phyloP scores from a whole-genome alignment of 2,329 filamentous ascomycete species.

The Rhexocercosporidium sp. region DNA sequence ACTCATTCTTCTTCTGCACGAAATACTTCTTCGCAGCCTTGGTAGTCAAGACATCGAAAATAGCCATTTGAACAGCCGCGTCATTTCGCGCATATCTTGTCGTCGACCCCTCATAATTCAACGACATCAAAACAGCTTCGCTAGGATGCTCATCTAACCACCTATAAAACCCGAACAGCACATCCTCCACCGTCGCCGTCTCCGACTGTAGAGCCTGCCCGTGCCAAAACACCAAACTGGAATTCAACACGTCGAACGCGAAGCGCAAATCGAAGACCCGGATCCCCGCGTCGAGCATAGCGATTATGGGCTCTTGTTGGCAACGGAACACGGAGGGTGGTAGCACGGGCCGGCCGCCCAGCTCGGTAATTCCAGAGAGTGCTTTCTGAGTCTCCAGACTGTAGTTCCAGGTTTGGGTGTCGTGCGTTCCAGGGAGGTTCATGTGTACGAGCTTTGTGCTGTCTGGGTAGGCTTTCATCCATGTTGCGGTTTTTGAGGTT shows the following conservation, averaged over 20 bases:
- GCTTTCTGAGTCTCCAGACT: constrained; percentile 48
- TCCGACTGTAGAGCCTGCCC: constrained; percentile 50
- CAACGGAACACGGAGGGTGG: constrained; percentile 47
- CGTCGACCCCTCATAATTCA: constrained; percentile 52
- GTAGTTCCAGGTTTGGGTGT: constrained; percentile 58
- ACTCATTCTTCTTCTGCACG: constrained; percentile 43
- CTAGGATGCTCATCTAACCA: constrained; percentile 54
- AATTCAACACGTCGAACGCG: constrained; percentile 52
- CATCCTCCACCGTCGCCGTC: constrained; percentile 49
- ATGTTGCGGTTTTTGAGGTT: constrained; percentile 42
- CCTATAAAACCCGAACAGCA: constrained; percentile 53
- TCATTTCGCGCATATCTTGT: constrained; percentile 43
- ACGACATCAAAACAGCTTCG: constrained; percentile 52
- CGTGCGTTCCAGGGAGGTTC: constrained; percentile 57
- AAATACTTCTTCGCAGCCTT: constrained; percentile 48
- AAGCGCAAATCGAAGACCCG: constrained; percentile 57
- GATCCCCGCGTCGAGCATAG: constrained; percentile 52
- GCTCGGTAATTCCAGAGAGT: constrained; percentile 47
- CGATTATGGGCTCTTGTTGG: constrained; percentile 46
- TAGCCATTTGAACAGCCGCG: constrained; percentile 44
- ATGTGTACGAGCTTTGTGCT: constrained; percentile 50
- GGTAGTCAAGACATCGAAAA: constrained; percentile 48
- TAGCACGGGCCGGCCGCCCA: constrained; percentile 43
- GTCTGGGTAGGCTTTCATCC: constrained; percentile 54
- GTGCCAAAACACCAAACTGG: constrained; percentile 55